These are phyloP conservation scores for Mangifera indica DNA, from an alignment of 345 rosid genomes.

Conservation along the genomic window DNA sequence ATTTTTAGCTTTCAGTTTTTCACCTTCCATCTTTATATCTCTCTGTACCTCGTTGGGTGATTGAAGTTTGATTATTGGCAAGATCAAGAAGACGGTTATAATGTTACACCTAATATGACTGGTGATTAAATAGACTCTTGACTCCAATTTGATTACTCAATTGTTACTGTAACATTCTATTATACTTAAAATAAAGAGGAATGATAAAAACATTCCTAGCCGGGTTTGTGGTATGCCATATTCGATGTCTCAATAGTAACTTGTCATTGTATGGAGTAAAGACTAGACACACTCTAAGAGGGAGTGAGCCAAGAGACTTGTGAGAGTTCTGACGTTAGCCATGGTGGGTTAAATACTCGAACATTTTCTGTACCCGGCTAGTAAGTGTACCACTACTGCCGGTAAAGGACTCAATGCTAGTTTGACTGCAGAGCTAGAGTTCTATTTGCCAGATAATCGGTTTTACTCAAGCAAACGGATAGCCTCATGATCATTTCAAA, in stretches of 20 bases:
- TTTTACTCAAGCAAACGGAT: not conserved
- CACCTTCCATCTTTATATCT: not conserved
- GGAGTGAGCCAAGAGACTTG: too few relatives aligned
- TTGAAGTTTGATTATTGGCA: not conserved
- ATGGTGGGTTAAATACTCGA: too few relatives aligned
- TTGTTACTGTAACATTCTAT: too few relatives aligned
- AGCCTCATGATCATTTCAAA: not conserved
- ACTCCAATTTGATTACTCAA: too few relatives aligned
- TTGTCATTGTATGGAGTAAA: not conserved
- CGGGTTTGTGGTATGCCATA: slow-evolving; percentile 5
- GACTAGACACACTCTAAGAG: too few relatives aligned
- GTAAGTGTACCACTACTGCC: slow-evolving; percentile 5
- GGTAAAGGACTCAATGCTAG: slow-evolving; percentile 21
- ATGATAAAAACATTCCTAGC: not conserved
- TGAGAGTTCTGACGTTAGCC: not conserved
- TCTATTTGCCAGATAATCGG: not conserved
- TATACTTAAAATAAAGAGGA: too few relatives aligned
- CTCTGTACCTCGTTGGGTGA: not conserved
- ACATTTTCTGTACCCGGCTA: slow-evolving; percentile 4
- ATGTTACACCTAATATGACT: not conserved
- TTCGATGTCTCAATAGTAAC: not conserved
- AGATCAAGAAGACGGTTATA: not conserved
- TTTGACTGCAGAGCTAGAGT: slow-evolving; percentile 18
- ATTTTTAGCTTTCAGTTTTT: not conserved
- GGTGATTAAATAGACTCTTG: not conserved